Conservation (phyloP, 2,329 filamentous ascomycete genomes). For the Exophiala sideris region DNA sequence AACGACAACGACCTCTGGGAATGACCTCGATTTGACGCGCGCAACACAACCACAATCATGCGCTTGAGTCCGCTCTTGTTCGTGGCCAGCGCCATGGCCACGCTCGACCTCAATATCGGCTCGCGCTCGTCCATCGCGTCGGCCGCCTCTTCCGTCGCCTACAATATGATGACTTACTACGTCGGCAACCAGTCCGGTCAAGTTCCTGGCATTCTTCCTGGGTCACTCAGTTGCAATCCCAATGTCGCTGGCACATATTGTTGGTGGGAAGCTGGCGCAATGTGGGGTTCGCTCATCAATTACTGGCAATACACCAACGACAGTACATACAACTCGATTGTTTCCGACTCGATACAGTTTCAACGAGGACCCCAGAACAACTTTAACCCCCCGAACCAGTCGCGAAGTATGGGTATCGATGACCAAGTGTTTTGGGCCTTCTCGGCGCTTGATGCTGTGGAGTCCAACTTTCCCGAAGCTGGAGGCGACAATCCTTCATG, state of each 20-base stretch:
- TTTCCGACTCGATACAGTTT: conserved; percentile 36
- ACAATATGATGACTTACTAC: conserved; percentile 40
- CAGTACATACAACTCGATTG: conserved; percentile 38
- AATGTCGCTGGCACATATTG: conserved; percentile 32
- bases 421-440: conserved; percentile 59
- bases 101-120: conserved; percentile 13
- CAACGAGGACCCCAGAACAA: conserved; percentile 38
- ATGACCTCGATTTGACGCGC: too few species aligned
- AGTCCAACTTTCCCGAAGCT: conserved; percentile 44
- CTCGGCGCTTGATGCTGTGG: conserved; percentile 55
- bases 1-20: too few species aligned
- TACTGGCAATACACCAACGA: conserved; percentile 46
- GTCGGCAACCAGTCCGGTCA: conserved; percentile 37
- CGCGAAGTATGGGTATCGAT: conserved; percentile 49
- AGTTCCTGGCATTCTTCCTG: conserved; percentile 39
- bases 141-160: conserved; percentile 37
- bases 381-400: conserved; percentile 43
- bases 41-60: neutral
- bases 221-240: conserved; percentile 33
- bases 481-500: conserved; percentile 58
- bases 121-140: conserved; percentile 29
- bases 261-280: conserved; percentile 47
- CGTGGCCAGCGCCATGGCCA: conserved; percentile 7
- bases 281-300: conserved; percentile 41
- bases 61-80: neutral